phyloP scores from a whole-genome alignment of 73 alveolate species.

The Symbiodinium natans region DNA sequence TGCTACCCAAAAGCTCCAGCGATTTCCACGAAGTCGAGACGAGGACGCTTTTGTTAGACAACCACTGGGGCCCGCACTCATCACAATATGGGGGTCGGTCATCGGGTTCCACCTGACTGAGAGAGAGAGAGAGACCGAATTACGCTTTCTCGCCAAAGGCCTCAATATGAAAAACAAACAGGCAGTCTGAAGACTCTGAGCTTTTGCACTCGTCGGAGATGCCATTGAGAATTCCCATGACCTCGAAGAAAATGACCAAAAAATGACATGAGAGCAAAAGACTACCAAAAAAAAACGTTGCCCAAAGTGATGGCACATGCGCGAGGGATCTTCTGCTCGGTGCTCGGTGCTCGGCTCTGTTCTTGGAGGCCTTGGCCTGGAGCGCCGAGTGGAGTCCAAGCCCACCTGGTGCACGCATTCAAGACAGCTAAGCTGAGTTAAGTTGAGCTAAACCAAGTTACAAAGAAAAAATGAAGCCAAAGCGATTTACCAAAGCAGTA shows the following conservation, averaged over 20 bases:
- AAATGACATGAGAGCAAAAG: no score
- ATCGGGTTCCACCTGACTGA: constrained; percentile 62
- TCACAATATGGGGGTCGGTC: constrained; percentile 52
- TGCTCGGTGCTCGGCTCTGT: constrained; percentile 8
- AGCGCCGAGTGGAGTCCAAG: constrained; percentile 57
- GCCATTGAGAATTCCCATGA: constrained; percentile 86
- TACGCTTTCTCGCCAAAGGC: no score
- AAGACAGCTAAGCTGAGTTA: background rate
- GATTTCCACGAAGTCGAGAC: no score
- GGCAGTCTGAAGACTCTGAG: no score
- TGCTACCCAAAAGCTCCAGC: no score
- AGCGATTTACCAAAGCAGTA: no score
- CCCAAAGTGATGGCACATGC: no score
- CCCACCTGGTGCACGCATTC: background rate
- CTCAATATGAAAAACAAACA: no score
- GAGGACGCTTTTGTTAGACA: background rate
- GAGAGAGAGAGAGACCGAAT: background rate
- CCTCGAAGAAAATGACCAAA: background rate
- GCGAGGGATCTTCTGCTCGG: background rate
- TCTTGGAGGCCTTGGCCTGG: constrained; percentile 31
- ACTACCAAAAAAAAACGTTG: no score
- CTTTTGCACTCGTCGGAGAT: constrained; percentile 90
- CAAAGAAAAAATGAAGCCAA: background rate
- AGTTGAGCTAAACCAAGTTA: no score
- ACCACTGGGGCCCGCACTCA: background rate